phyloP scores from a whole-genome alignment of 805 yeast species.

The Nakazawaea molendinolei region DNA sequence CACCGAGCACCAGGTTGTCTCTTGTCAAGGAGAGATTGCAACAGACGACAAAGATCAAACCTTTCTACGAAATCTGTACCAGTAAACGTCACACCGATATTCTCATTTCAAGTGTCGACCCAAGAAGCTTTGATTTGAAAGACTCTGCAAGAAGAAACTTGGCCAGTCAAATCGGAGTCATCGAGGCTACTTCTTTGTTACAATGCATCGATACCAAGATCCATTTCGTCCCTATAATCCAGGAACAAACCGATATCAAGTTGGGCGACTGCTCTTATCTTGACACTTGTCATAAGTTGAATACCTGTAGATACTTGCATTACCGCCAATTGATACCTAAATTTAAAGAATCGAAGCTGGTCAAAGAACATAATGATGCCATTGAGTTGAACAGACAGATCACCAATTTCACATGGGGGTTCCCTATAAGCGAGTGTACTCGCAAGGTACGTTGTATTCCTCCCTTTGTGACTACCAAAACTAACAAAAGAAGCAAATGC shows the following conservation, averaged over 20 bases:
- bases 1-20: conserved; percentile 29
- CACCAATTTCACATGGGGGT: conserved; percentile 43
- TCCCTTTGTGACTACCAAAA: conserved; percentile 27
- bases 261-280: conserved; percentile 91
- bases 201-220: not conserved
- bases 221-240: conserved; percentile 50
- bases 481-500: conserved; percentile 30
- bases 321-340: conserved; percentile 48
- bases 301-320: conserved; percentile 75
- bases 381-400: conserved; percentile 16
- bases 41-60: conserved; percentile 36
- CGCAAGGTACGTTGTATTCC: conserved; percentile 12
- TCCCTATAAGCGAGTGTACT: conserved; percentile 25
- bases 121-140: too few relatives aligned
- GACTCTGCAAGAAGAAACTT: too few relatives aligned
- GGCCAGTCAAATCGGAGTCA: not conserved
- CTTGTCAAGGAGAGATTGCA: conserved; percentile 34
- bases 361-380: conserved; percentile 16
- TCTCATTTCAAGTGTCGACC: conserved; percentile 21
- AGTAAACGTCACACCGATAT: conserved; percentile 28
- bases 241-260: conserved; percentile 55
- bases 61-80: conserved; percentile 47
- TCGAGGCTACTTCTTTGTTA: too few relatives aligned
- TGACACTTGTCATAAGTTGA: conserved; percentile 87
- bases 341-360: conserved; percentile 10